Percentiles rank a stretch among this genome's conserved stretches.
phyloP scores from a whole-genome alignment of 2,329 filamentous ascomycete genomes.

The Xylaria sp. region DNA sequence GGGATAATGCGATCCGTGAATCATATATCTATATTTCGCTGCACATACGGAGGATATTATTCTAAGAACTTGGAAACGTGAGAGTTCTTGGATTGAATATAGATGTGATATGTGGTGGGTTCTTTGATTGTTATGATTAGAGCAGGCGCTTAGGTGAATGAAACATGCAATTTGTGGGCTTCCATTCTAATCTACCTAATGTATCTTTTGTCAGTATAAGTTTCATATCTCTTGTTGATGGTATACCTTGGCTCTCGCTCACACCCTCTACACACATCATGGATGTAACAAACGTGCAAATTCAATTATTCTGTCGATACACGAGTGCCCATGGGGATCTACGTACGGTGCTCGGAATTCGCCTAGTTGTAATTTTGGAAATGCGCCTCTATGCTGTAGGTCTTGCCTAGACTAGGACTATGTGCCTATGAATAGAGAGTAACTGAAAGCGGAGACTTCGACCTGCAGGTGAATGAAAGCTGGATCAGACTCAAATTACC shows the following conservation, averaged over 20 bases:
- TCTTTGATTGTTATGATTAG: conserved; percentile 16
- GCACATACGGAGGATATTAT: conserved; percentile 21
- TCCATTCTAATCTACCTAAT: not conserved
- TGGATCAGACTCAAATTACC: not conserved
- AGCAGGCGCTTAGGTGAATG: conserved; percentile 28
- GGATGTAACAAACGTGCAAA: too few species aligned
- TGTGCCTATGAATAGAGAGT: not conserved
- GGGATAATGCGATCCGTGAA: not conserved
- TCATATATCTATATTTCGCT: conserved; percentile 14
- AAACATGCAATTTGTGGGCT: conserved; percentile 11
- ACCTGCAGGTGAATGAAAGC: not conserved
- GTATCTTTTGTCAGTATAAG: not conserved
- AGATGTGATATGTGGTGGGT: conserved; percentile 6
- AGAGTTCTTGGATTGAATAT: conserved; percentile 16
- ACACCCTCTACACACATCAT: not conserved
- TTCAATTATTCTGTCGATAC: too few species aligned
- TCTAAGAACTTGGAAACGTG: not conserved
- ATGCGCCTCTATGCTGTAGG: not conserved
- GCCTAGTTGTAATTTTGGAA: not conserved
- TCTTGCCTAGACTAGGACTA: not conserved
- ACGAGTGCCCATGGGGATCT: too few species aligned
- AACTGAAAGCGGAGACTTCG: not conserved
- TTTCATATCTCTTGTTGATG: not conserved
- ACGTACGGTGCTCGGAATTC: too few species aligned
- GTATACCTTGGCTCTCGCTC: not conserved